Percentiles rank a stretch among this genome's conserved stretches.
phyloP scores from a whole-genome alignment of 1,139 yeast species.

The Yamadazyma buinensis region DNA sequence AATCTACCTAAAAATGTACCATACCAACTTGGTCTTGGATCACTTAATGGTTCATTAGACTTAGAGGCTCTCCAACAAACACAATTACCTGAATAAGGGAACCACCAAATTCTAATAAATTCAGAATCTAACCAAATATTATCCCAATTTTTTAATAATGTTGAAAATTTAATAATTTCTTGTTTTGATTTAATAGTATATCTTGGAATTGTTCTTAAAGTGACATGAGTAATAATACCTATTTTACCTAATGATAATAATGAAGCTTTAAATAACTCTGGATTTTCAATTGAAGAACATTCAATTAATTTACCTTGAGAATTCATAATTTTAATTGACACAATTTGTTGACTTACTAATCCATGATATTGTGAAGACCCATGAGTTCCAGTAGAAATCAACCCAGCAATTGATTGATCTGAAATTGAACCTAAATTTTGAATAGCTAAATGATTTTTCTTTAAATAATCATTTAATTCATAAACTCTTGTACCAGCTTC shows the following conservation, averaged over 20 bases:
- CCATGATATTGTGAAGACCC: conserved; percentile 95
- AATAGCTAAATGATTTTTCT: conserved; percentile 64
- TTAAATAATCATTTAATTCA: conserved; percentile 68
- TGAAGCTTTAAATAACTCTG: conserved; percentile 79
- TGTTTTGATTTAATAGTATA: conserved; percentile 79
- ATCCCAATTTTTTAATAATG: conserved; percentile 66
- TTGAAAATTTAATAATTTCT: conserved; percentile 75
- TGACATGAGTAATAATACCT: conserved; percentile 87
- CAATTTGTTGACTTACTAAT: conserved; percentile 82
- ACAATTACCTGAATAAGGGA: conserved; percentile 84
- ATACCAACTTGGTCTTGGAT: conserved; percentile 77
- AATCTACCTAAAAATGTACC: conserved; percentile 75
- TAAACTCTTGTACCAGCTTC: conserved; percentile 89
- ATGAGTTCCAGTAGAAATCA: conserved; percentile 94
- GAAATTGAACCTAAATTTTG: conserved; percentile 93
- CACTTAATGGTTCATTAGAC: conserved; percentile 57
- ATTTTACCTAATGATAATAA: conserved; percentile 84
- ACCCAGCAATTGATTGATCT: conserved; percentile 91
- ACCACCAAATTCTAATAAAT: conserved; percentile 95
- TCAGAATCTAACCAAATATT: conserved; percentile 86
- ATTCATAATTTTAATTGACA: conserved; percentile 66
- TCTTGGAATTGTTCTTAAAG: conserved; percentile 77
- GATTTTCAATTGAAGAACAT: conserved; percentile 67
- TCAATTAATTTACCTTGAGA: conserved; percentile 68
- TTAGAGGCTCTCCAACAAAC: conserved; percentile 88